Evolutionary conservation across 495 filamentous ascomycete genomes (phyloP).

Genomic region (Lophiotrema nucula): DNA sequence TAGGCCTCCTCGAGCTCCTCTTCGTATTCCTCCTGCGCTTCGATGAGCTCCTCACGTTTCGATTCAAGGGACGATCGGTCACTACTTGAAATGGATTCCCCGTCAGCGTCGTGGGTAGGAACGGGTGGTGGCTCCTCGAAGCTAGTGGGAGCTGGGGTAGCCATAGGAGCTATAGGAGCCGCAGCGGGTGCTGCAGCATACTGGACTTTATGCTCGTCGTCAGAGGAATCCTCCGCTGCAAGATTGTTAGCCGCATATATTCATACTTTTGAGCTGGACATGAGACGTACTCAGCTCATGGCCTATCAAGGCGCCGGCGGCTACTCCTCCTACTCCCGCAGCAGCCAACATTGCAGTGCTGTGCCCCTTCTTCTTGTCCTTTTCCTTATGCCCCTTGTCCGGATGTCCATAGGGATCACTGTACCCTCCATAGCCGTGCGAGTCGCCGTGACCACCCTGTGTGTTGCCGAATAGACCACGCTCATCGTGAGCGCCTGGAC

Average conservation of each 20-base stretch:
- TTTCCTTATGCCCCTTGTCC: slow-evolving; percentile 17
- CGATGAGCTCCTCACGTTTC: slow-evolving; percentile 28
- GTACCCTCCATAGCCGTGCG: neutral
- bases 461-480: slow-evolving; percentile 14
- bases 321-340: slow-evolving; percentile 18
- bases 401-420: neutral
- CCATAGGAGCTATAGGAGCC: slow-evolving; percentile 8
- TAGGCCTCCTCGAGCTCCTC: slow-evolving; percentile 34
- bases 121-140: slow-evolving; percentile 17
- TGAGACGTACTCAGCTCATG: slow-evolving; percentile 15
- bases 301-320: slow-evolving; percentile 21
- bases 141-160: slow-evolving; percentile 3
- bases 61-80: slow-evolving; percentile 27
- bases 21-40: slow-evolving; percentile 61
- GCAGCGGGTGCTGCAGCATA: neutral
- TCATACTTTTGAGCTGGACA: too few species aligned
- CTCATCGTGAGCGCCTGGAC: slow-evolving; percentile 9
- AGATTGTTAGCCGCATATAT: neutral
- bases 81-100: slow-evolving; percentile 29
- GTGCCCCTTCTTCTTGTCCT: slow-evolving; percentile 21
- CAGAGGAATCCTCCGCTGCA: slow-evolving; percentile 13
- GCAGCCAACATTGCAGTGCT: slow-evolving; percentile 17
- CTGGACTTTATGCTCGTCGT: slow-evolving; percentile 12
- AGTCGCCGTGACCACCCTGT: slow-evolving; percentile 7
- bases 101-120: slow-evolving; percentile 19